Base-by-base conservation (phyloP, 148 eudicot species). In the Vaccinium darrowii region DNA sequence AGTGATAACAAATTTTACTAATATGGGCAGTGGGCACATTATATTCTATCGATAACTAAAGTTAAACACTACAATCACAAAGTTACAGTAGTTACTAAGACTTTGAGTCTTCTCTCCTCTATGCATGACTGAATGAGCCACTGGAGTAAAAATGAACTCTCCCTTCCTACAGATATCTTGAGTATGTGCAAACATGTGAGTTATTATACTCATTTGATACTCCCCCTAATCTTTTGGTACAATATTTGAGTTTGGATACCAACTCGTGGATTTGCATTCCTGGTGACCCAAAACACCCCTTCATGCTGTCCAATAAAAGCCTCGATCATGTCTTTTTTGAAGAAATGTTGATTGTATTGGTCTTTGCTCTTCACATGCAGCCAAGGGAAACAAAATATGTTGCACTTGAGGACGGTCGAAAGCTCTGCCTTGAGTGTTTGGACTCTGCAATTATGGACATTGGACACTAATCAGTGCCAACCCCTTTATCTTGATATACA, bases 391-490 rank as follows among this genome's bases (percentile, higher is more conserved):
- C 90, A 39, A 91, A 86, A 85, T 92, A 88, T 90, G 92, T 90
- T 54, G 88, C 93, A 57, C 96, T 92, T 82, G 88, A 91, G 73
- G 94, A 93, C 87, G 95, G 95, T 84, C 90, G 95, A 76, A 92
- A 87, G 86, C 91, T 92, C n/a, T 93, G 94, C 88, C 84, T 92
- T 33, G 96, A 93, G 88, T 93, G 96, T 89, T 85, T 93, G 79
- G 94, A 93, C 85, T 92, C 96, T 58, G 91, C 91, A 50, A 81
- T 93, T 23, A 92, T n/a, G n/a, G n/a, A n/a, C n/a, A n/a, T n/a
- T 91, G 94, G 96, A 91, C 80, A 88, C 94, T 1, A 88, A 84
- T 25, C 88, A 87, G 84, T 93, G 96, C 76, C 96, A 93, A 82
- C 96, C 96, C 36, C 91, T 93, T 84, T 88, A 92, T 82, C 86